Base-by-base conservation (phyloP, 306 rosid genomes). In the Astragalus glycyphyllos region DNA sequence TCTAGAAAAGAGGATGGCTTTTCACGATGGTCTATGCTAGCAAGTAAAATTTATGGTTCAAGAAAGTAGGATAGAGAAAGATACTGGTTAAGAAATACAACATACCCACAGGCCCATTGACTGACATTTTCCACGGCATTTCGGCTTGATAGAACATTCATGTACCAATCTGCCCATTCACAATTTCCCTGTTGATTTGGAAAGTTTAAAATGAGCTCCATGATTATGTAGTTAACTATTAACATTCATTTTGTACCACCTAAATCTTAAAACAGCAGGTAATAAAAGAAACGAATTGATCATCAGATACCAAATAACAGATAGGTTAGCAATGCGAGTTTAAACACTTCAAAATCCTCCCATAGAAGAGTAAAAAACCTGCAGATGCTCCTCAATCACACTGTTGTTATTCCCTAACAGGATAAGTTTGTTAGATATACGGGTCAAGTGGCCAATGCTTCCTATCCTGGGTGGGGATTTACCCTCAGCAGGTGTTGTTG, bases 31-130 rank as follows among this genome's bases (percentile, higher is more conserved):
- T 59, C 31, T 15, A 60, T 38, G 67, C 34, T 31, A 38, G 37
- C 44, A 32, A 38, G 32, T 38, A 15, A 7, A n/a, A 14, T 35
- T 8, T 59, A 49, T 68, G 11, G 76, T 65, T 69, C 15, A 32
- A 69, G 65, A 69, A 51, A 56, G 44, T 14, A 48, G 1, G 29
- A 46, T 35, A 38, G 49, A 70, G 45, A 65, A 23, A 56, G 47
- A 44, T 35, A 38, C 51, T 35, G 59, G 41, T 72, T 38, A 47
- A 69, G 53, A 69, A 65, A 82, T 69, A 54, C 44, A 66, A 86
- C 98, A 81, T 89, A 94, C 98, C 98, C 98, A 71, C 98, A 94
- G 8, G 87, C 96, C 98, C 98, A 94, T 67, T 87, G 97, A 79
- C 78, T 83, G 73, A 94, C 95, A 82, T 94, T 94, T 79, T 90